These are phyloP conservation scores for Xylaria arbuscula DNA, from an alignment of 2,329 filamentous ascomycete species.

Conservation along the genomic window DNA sequence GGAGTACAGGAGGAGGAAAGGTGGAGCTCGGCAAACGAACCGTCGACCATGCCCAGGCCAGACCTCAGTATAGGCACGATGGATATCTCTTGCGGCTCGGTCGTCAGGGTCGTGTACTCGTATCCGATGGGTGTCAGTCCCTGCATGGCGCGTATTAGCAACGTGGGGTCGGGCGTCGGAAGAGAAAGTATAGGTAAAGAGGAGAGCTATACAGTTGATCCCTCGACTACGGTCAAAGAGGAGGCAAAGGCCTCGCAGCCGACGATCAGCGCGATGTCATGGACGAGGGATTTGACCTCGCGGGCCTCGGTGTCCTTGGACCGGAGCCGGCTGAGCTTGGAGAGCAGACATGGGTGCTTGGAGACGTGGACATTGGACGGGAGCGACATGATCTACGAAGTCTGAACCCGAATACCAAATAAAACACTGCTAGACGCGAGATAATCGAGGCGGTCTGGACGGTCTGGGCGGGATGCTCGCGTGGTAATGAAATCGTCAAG, in stretches of 20 bases:
- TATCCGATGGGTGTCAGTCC: conserved; percentile 83
- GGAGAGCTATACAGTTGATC: conserved; percentile 69
- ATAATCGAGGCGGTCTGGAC: background rate
- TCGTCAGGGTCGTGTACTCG: conserved; percentile 73
- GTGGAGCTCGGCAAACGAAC: conserved; percentile 54
- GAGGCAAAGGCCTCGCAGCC: conserved; percentile 81
- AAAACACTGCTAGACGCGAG: background rate
- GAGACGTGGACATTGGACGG: conserved; percentile 80
- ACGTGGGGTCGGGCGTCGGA: conserved; percentile 1
- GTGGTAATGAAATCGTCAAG: background rate
- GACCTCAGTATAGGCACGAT: conserved; percentile 94
- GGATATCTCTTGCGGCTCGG: conserved; percentile 75
- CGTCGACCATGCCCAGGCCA: conserved; percentile 90
- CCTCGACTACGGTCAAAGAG: conserved; percentile 66
- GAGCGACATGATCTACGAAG: conserved; percentile 51
- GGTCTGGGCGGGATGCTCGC: background rate
- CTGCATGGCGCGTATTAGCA: conserved; percentile 56
- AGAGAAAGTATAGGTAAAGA: background rate
- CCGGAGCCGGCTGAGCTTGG: conserved; percentile 90
- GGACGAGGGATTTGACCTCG: conserved; percentile 83
- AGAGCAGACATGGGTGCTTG: conserved; percentile 83
- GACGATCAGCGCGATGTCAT: conserved; percentile 87
- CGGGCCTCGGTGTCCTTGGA: conserved; percentile 75
- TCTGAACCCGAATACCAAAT: background rate
- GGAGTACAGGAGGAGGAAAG: background rate